Percentiles rank a stretch among this genome's conserved stretches.
Evolutionary conservation across 805 yeast genomes (phyloP).

Genomic region (Candida insectalens): DNA sequence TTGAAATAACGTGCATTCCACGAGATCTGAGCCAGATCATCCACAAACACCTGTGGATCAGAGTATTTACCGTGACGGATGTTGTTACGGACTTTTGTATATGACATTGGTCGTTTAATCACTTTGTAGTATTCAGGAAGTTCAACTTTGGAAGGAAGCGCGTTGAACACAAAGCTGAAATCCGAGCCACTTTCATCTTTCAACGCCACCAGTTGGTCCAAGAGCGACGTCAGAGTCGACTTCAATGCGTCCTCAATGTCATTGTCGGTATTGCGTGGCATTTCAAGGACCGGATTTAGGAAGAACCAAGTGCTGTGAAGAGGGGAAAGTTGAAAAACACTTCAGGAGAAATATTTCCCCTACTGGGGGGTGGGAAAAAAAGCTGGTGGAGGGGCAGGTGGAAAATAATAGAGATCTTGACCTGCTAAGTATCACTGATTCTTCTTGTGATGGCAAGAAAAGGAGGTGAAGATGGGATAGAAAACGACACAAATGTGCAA

Average conservation of each 20-base stretch:
- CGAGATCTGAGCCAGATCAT: constrained; percentile 72
- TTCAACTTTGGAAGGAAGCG: constrained; percentile 63
- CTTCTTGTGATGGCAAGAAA: no score
- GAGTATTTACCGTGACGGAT: constrained; percentile 45
- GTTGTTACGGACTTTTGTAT: constrained; percentile 57
- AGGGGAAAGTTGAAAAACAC: no score
- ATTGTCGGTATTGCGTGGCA: no score
- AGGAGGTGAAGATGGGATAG: no score
- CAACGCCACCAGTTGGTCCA: constrained; percentile 18
- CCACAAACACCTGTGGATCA: constrained; percentile 58
- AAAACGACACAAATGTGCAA: no score
- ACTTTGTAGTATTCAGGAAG: constrained; percentile 67
- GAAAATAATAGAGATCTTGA: no score
- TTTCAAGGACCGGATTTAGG: no score
- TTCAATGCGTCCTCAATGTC: constrained; percentile 13
- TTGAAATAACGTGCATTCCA: constrained; percentile 89
- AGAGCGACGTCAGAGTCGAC: constrained; percentile 6
- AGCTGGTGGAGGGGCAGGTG: no score
- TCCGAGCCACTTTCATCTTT: constrained; percentile 19
- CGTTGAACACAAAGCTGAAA: constrained; percentile 40
- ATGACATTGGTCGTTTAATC: constrained; percentile 73
- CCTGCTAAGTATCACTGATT: no score
- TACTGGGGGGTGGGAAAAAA: no score
- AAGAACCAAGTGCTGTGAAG: no score
- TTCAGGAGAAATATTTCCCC: no score